Conservation (phyloP, 169 alveolate species). For the Plasmodium fragile region DNA sequence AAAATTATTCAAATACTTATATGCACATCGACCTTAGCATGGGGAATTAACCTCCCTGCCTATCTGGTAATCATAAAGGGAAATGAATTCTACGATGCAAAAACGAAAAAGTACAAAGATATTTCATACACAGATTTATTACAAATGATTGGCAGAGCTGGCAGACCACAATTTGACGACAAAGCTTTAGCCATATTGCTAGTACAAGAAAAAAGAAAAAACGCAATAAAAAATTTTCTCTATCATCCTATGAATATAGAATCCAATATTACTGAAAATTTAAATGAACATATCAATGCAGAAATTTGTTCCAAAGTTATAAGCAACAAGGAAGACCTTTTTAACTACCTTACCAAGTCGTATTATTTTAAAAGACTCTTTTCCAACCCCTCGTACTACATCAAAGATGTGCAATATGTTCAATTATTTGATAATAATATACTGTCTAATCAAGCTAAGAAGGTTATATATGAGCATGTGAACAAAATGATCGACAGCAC, state of each 20-base stretch:
- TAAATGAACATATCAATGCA: slow-evolving; percentile 97
- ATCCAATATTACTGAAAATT: slow-evolving; percentile 91
- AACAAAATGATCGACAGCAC: slow-evolving; percentile 45
- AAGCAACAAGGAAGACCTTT: slow-evolving; percentile 84
- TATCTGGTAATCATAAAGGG: slow-evolving; percentile 96
- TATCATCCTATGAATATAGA: slow-evolving; percentile 99
- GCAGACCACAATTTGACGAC: slow-evolving; percentile 98
- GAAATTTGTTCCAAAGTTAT: slow-evolving; percentile 97
- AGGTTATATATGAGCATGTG: slow-evolving; percentile 41
- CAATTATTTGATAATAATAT: slow-evolving; percentile 72
- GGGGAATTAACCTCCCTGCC: slow-evolving; percentile 99
- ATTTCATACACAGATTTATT: slow-evolving; percentile 79
- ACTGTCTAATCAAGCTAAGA: slow-evolving; percentile 21
- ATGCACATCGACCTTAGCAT: slow-evolving; percentile 99
- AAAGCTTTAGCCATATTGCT: slow-evolving; percentile 97
- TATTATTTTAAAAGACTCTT: slow-evolving; percentile 86
- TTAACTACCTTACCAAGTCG: slow-evolving; percentile 90
- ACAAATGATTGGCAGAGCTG: slow-evolving; percentile 99
- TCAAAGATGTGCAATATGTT: slow-evolving; percentile 70
- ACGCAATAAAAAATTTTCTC: slow-evolving; percentile 96
- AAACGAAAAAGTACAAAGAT: slow-evolving; percentile 80
- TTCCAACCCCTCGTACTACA: slow-evolving; percentile 85
- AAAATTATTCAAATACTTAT: slow-evolving; percentile 95
- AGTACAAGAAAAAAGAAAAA: slow-evolving; percentile 96
- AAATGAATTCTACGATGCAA: slow-evolving; percentile 84